A percentile compares a stretch with the other conserved stretches of the same genome.
These are phyloP conservation scores for Magnaporthiopsis poae DNA, from an alignment of 2,329 filamentous ascomycete genomes.

Conservation along the genomic window DNA sequence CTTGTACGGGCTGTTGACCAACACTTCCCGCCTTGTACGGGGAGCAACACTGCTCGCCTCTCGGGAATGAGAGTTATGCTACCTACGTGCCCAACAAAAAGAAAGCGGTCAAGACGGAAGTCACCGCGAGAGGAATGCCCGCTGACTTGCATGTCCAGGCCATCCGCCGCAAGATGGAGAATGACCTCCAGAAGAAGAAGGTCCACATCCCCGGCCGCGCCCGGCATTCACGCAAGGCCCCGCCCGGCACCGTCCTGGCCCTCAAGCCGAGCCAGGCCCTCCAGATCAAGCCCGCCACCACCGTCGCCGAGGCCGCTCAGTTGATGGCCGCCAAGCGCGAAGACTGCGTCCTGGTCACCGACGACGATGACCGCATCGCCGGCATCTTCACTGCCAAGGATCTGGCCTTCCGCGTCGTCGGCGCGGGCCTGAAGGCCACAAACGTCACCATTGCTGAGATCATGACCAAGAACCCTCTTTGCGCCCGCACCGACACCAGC, in stretches of 20 bases:
- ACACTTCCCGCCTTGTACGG: neutral
- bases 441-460: conserved; percentile 93
- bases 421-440: conserved; percentile 76
- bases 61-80: neutral
- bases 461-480: conserved; percentile 99
- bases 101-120: neutral
- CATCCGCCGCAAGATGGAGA: conserved; percentile 93
- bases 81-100: neutral
- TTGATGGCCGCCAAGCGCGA: conserved; percentile 98
- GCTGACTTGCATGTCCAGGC: conserved; percentile 51
- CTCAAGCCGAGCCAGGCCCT: conserved; percentile 90
- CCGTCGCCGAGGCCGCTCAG: conserved; percentile 90
- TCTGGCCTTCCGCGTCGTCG: conserved; percentile 91
- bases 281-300: conserved; percentile 92
- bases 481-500: conserved; percentile 92
- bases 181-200: conserved; percentile 95
- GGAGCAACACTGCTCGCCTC: neutral
- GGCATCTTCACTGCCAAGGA: conserved; percentile 99
- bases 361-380: conserved; percentile 93
- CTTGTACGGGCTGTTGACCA: neutral
- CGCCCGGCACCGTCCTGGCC: conserved; percentile 88
- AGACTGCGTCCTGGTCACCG: conserved; percentile 93
- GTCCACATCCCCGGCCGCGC: conserved; percentile 60
- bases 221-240: conserved; percentile 81
- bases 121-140: conserved; percentile 13